Percentiles rank a stretch among this genome's conserved stretches.
These are phyloP conservation scores for Backusella liffmaniae DNA, from an alignment of 192 early-diverging fungal species.

Conservation along the genomic window DNA sequence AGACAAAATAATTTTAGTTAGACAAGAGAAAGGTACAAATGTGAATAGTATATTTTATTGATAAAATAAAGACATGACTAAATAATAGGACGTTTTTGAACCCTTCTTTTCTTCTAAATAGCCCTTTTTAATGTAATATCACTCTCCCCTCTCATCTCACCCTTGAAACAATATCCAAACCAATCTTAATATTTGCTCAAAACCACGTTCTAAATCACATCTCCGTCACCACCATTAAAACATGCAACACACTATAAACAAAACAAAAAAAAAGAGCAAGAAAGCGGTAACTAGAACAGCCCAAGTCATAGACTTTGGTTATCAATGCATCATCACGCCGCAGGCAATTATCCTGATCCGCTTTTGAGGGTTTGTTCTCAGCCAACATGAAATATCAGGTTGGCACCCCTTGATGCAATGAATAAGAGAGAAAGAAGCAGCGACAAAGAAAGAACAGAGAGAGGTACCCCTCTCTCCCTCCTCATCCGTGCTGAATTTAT, in stretches of 20 bases:
- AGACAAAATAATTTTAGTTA: too few species aligned
- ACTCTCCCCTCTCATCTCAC: background rate
- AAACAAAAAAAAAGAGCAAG: background rate
- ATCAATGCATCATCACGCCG: conserved; percentile 6
- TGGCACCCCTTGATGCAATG: conserved; percentile 6
- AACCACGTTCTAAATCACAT: background rate
- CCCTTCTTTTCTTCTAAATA: too few species aligned
- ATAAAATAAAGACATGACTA: background rate
- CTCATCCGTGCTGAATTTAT: background rate
- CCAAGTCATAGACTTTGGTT: background rate
- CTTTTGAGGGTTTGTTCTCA: background rate
- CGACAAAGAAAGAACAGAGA: too few species aligned
- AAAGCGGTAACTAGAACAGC: background rate
- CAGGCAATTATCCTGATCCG: conserved; percentile 10
- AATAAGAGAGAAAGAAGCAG: background rate
- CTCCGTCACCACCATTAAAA: background rate
- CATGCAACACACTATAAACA: too few species aligned
- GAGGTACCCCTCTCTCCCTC: background rate
- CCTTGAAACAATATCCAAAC: background rate
- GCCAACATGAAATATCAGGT: background rate
- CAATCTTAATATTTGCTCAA: background rate
- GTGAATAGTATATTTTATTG: background rate
- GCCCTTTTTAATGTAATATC: too few species aligned
- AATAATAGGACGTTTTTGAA: background rate
- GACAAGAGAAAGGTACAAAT: too few species aligned